Evolutionary conservation across 2,329 filamentous ascomycete species (phyloP).

Genomic region (Trichophyton schoenleinii): DNA sequence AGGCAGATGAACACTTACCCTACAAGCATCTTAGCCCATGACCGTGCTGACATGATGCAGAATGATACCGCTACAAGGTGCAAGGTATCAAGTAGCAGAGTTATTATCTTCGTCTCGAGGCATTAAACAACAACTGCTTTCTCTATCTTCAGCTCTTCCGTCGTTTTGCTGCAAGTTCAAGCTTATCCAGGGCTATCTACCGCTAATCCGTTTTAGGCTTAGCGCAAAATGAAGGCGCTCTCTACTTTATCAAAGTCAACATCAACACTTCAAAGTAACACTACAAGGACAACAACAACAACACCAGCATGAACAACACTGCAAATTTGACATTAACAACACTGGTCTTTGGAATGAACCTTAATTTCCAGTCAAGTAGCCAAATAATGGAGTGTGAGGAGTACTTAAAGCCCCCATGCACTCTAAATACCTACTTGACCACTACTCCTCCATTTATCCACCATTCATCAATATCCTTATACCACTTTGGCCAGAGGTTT

Average conservation of each 20-base stretch:
- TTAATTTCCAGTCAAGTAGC: too few relatives aligned
- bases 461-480: too few relatives aligned
- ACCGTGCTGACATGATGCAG: constrained; percentile 21
- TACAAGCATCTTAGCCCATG: constrained; percentile 55
- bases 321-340: too few relatives aligned
- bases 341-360: too few relatives aligned
- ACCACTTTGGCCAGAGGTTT: too few relatives aligned
- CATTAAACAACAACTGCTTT: background rate
- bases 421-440: too few relatives aligned
- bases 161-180: background rate
- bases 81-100: background rate
- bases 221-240: background rate
- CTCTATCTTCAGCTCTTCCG: background rate
- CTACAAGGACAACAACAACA: too few relatives aligned
- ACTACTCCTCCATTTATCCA: too few relatives aligned
- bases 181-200: background rate
- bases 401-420: too few relatives aligned
- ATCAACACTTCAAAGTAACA: too few relatives aligned
- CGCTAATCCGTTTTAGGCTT: background rate
- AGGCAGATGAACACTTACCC: constrained; percentile 42
- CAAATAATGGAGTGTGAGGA: too few relatives aligned
- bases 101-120: background rate
- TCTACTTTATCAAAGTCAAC: background rate
- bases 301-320: too few relatives aligned
- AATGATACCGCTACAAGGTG: background rate